phyloP scores from a whole-genome alignment of 345 rosid genomes.

The Moringa oleifera region DNA sequence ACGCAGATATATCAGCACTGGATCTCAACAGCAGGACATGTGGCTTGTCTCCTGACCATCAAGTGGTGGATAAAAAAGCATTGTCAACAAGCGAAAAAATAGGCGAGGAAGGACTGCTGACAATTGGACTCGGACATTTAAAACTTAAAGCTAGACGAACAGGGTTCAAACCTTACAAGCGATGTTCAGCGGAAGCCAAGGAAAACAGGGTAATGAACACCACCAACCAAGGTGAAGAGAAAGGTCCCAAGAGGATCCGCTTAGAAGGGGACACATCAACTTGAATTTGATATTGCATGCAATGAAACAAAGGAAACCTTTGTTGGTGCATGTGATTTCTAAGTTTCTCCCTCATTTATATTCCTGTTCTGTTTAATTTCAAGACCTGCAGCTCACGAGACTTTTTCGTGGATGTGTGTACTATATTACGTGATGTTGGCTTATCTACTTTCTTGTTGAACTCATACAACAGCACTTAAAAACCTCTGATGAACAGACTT shows the following conservation, averaged over 20 bases:
- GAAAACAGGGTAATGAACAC: slow-evolving; percentile 40
- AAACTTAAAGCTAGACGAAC: slow-evolving; percentile 55
- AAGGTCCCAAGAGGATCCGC: slow-evolving; percentile 75
- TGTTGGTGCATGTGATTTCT: slow-evolving; percentile 23
- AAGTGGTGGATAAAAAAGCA: slow-evolving; percentile 34
- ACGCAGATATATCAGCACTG: slow-evolving; percentile 30
- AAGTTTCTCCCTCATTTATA: slow-evolving; percentile 19
- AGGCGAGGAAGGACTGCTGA: slow-evolving; percentile 38
- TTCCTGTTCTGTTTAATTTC: slow-evolving; percentile 21
- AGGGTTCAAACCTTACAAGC: slow-evolving; percentile 92
- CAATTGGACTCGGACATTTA: slow-evolving; percentile 50
- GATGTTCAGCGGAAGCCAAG: slow-evolving; percentile 76
- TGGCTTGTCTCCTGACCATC: slow-evolving; percentile 21
- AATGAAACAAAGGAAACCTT: slow-evolving; percentile 26
- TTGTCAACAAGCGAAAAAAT: slow-evolving; percentile 16
- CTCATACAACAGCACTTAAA: slow-evolving; percentile 22
- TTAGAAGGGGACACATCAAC: slow-evolving; percentile 61
- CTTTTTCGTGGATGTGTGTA: slow-evolving; percentile 39
- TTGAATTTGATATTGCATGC: slow-evolving; percentile 34
- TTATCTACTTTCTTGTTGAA: slow-evolving; percentile 23
- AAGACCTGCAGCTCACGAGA: slow-evolving; percentile 34
- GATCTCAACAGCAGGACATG: slow-evolving; percentile 44
- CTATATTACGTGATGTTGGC: slow-evolving; percentile 27
- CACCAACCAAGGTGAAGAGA: slow-evolving; percentile 57
- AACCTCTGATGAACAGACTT: slow-evolving; percentile 16